Percentiles rank a stretch among this genome's conserved stretches.
These are phyloP conservation scores for Bigelowiella natans DNA, from an alignment of 78 protist species.

Conservation along the genomic window DNA sequence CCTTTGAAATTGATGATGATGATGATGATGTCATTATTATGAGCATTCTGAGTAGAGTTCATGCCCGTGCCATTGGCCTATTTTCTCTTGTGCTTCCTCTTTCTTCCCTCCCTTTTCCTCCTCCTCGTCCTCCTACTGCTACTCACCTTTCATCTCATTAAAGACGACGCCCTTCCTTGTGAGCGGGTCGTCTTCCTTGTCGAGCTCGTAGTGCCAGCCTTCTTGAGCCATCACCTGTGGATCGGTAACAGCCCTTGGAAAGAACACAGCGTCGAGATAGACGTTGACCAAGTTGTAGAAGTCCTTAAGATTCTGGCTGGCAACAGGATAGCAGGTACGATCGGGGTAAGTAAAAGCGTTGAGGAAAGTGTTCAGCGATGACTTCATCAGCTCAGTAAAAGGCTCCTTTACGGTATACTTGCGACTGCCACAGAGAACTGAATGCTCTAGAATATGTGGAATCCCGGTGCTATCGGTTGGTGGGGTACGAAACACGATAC, in stretches of 20 bases:
- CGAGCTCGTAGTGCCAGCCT: conserved; percentile 40
- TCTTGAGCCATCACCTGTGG: conserved; percentile 19
- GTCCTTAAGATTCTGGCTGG: conserved; percentile 31
- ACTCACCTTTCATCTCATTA: conserved; percentile 39
- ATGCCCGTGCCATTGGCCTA: no score
- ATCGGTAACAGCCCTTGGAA: conserved; percentile 21
- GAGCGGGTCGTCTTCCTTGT: neutral
- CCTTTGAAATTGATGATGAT: no score
- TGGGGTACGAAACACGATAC: conserved; percentile 40
- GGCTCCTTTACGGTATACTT: conserved; percentile 52
- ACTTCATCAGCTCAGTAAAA: conserved; percentile 43
- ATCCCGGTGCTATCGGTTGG: conserved; percentile 27
- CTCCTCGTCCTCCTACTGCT: no score
- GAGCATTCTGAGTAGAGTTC: no score
- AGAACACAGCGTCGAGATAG: conserved; percentile 48
- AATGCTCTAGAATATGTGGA: conserved; percentile 57
- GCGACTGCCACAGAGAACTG: conserved; percentile 39
- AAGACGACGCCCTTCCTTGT: conserved; percentile 25
- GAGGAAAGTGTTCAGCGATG: conserved; percentile 46
- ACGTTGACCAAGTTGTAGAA: conserved; percentile 46
- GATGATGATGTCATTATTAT: no score
- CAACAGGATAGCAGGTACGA: conserved; percentile 52
- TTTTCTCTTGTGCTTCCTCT: no score
- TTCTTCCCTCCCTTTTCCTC: no score
- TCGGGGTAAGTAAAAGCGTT: conserved; percentile 56